Percentiles rank a stretch among this genome's conserved stretches.
These are phyloP conservation scores for Ehretia macrophylla DNA, from an alignment of 257 asterid species.

Conservation along the genomic window DNA sequence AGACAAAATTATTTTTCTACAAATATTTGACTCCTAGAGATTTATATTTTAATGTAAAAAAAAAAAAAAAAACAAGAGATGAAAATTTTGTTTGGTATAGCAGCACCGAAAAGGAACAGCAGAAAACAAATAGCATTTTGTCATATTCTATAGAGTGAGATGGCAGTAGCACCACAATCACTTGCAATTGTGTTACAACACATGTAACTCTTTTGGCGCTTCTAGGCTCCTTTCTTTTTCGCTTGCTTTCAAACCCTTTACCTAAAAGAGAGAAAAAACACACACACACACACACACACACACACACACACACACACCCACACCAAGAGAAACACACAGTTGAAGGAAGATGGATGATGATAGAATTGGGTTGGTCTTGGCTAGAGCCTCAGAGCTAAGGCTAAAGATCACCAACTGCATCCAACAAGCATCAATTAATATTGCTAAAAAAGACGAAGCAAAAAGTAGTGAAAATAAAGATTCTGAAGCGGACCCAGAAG, in stretches of 20 bases:
- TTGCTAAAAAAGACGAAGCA: conserved; percentile 11
- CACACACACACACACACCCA: neutral
- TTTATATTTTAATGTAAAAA: too few species aligned
- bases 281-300: neutral
- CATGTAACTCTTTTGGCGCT: conserved; percentile 16
- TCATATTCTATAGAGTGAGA: conserved; percentile 8
- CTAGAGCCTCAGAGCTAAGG: conserved; percentile 39
- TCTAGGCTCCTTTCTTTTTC: conserved; percentile 1
- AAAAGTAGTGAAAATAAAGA: conserved; percentile 4
- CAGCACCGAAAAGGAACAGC: too few species aligned
- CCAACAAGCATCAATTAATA: conserved; percentile 9
- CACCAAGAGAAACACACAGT: neutral
- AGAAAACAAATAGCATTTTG: neutral
- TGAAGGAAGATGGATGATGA: conserved; percentile 36
- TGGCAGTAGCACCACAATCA: conserved; percentile 19
- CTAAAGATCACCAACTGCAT: conserved; percentile 34
- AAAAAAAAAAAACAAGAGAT: too few species aligned
- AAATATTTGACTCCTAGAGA: too few species aligned
- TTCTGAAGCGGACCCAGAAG: conserved; percentile 10
- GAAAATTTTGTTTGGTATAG: too few species aligned
- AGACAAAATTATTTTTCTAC: too few species aligned
- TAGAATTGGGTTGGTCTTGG: conserved; percentile 38
- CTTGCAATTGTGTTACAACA: conserved; percentile 6
- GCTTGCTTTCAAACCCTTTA: neutral
- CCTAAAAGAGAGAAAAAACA: neutral